Evolutionary conservation across 352 stramenopile genomes (phyloP), one percentile per base, ranked within the genome.

Genomic region (Elongisporangium senticosum): DNA sequence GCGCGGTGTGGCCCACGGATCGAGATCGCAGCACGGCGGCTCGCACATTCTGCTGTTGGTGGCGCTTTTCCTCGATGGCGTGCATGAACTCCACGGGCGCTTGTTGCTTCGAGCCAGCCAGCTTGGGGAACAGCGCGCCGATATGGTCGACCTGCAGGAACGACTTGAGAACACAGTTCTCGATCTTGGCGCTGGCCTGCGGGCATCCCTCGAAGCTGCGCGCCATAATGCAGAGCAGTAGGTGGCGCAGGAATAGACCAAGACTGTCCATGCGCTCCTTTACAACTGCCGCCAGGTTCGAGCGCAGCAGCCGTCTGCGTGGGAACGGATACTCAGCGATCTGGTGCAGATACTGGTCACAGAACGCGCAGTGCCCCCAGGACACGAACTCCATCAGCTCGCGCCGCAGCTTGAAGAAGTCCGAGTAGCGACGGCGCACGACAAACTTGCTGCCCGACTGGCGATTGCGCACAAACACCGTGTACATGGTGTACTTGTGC

Each of bases 181-280:
- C 75, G 39, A 94, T 87, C 49, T 87, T 87, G 23, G 72, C 64
- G 52, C 71, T 74, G 33, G 85, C 76, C 55, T 92, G 83, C 11
- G 65, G 14, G 51, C 85, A 94, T 49, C 84, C 69, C 43, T 87
- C 72, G 49, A 91, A 92, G 59, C 74, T 80, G 52, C 73, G 77
- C 21, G 73, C 79, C 66, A 88, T 76, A 26, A 94, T 78, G 26
- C 78, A 87, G 40, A 83, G 75, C 66, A 92, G 62, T 55, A 92
- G 71, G 63, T 94, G 80, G 26, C 83, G 74, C 37, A 94, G 61
- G 23, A 94, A 94, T 3, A 94, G 67, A 3, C 77, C 77, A 8
- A 94, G 53, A 43, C 77, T 89, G 69, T 94, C 85, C 76, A 94
- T 94, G 43, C 85, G 85, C 62, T 94, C 85, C 61, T 89, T 91